Evolutionary conservation across 352 stramenopile genomes (phyloP).

Genomic region (Phytophthora sp.): DNA sequence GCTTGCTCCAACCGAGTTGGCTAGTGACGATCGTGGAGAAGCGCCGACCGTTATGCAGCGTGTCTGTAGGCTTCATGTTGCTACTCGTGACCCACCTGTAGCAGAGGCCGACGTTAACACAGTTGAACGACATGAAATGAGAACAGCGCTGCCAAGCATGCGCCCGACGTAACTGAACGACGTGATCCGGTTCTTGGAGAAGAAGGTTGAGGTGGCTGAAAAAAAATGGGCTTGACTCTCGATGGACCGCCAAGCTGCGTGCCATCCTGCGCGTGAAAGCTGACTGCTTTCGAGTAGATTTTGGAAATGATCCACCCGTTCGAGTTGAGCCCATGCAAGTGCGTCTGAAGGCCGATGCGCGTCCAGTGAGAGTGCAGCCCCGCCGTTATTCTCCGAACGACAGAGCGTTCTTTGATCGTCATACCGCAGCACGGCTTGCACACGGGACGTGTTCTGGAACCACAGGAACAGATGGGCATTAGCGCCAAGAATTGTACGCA

Average conservation of each 20-base stretch:
- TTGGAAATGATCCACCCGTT: constrained; percentile 22
- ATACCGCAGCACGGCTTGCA: too few relatives aligned
- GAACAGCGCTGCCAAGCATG: constrained; percentile 1
- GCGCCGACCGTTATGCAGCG: not conserved
- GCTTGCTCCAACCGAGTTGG: too few relatives aligned
- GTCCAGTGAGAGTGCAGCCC: not conserved
- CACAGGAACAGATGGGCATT: too few relatives aligned
- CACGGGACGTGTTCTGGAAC: too few relatives aligned
- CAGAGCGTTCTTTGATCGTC: too few relatives aligned
- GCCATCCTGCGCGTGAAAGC: not conserved
- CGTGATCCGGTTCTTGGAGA: not conserved
- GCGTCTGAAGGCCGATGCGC: constrained; percentile 2
- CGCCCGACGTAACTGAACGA: not conserved
- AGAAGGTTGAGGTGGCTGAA: constrained; percentile 1
- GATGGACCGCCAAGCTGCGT: not conserved
- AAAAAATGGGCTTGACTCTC: not conserved
- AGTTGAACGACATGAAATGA: constrained; percentile 8
- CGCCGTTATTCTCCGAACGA: constrained; percentile 7
- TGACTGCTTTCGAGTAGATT: constrained; percentile 12
- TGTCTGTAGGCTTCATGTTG: not conserved
- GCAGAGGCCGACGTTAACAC: not conserved
- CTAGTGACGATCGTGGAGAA: not conserved
- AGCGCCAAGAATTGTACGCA: too few relatives aligned
- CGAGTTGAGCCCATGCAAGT: constrained; percentile 21
- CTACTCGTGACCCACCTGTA: not conserved